Percentiles rank a stretch among this genome's conserved stretches.
phyloP scores from a whole-genome alignment of 257 asterid genomes.

The Rauvolfia tetraphylla region DNA sequence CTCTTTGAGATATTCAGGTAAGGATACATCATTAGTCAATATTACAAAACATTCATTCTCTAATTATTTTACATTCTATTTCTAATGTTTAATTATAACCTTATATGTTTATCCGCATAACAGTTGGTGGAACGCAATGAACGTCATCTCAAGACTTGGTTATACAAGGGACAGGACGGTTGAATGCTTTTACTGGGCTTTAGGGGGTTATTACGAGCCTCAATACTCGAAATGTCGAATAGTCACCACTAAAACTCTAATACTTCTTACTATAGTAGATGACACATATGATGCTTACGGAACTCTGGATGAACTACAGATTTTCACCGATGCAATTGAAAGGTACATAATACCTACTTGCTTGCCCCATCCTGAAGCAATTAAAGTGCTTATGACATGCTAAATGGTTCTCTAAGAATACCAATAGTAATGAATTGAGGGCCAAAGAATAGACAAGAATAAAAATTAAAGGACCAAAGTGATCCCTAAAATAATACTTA shows the following conservation, averaged over 20 bases:
- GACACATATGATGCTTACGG: conserved; percentile 35
- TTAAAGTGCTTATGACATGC: too few species aligned
- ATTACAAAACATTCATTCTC: too few species aligned
- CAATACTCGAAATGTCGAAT: conserved; percentile 16
- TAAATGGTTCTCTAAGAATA: too few species aligned
- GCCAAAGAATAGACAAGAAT: too few species aligned
- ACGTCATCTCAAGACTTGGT: conserved; percentile 18
- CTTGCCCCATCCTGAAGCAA: too few species aligned
- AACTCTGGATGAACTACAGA: conserved; percentile 5
- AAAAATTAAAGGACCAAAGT: too few species aligned
- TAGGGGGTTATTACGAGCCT: conserved; percentile 21
- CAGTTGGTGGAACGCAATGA: conserved; percentile 24
- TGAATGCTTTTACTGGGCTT: conserved; percentile 25
- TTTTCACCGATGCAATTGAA: conserved; percentile 7
- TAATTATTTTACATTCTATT: too few species aligned
- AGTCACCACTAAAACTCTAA: conserved; percentile 18
- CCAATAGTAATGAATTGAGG: too few species aligned
- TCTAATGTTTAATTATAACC: too few species aligned
- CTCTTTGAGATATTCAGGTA: conserved; percentile 23
- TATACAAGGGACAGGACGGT: conserved; percentile 31
- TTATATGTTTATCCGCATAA: not conserved
- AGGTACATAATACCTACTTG: conserved; percentile 2
- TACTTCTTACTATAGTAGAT: conserved; percentile 15
- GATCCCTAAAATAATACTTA: too few species aligned
- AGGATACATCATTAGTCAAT: too few species aligned